Base-by-base conservation (phyloP, 163 green algal genomes). In the Chlamydomonas reinhardtii region DNA sequence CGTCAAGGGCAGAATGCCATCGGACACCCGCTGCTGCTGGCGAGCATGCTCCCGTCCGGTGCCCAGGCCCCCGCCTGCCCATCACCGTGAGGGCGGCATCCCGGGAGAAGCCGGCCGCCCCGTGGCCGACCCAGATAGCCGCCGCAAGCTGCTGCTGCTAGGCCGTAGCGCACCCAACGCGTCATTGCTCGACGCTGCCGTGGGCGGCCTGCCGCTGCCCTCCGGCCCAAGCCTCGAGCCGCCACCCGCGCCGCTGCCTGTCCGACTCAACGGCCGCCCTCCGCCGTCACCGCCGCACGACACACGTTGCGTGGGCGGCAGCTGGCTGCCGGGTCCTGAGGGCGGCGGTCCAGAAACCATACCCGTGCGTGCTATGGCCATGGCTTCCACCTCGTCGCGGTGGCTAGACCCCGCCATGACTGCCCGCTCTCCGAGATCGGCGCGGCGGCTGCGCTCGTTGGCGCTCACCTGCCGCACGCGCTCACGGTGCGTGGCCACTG, bases 381-480 rank as follows among this genome's bases (percentile, higher is more conserved):
- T 73, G 6, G 82, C 82, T 61, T 87, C 82, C 1, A 39, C 22
- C 20, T 39, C 52, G 61, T 87, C 82, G 6, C 82, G 71, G 73
- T 87, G 82, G 37, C 81, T 73, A 15, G 71, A 74, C 17, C 37
- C 82, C 16, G 39, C 82, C 82, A 87, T 81, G 59, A 65, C 74
- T n/a, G 61, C 37, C 6, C 82, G 82, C 59, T 82, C 72, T 39
- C 72, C 34, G 19, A 82, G 61, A 22, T 59, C 82, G 31, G 20
- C 59, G 39, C 82, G 59, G 20, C 37, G 37, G 61, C 37, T 37
- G 37, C 82, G 82, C 61, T 87, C 82, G 25, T 29, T 62, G 3
- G 72, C 82, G 71, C 72, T 87, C n/a, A 87, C 82, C 82, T 82
- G 72, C 2, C 72, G 72, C 61, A 81, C 39, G 24, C 82, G 82